Percentiles rank a stretch among this genome's conserved stretches.
Conservation (phyloP, 495 filamentous ascomycete species). For the Penicillium angulare region DNA sequence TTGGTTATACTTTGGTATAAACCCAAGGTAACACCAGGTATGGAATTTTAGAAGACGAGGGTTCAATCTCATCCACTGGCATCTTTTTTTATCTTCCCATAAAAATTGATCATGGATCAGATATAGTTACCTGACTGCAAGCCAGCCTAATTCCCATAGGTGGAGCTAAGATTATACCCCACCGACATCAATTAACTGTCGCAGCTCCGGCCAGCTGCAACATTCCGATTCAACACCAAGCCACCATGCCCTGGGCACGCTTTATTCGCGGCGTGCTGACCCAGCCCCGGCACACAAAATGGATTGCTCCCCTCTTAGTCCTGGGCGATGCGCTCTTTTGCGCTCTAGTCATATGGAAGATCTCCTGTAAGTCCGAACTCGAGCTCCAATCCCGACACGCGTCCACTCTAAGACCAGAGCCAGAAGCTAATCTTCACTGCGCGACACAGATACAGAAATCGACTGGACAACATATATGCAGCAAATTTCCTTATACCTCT, state of each 20-base stretch:
- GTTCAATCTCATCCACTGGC: no score
- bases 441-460: conserved; percentile 83
- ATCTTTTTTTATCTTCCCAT: no score
- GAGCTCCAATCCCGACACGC: conserved; percentile 2
- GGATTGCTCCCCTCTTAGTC: conserved; percentile 67
- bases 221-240: conserved; percentile 1
- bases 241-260: conserved; percentile 1
- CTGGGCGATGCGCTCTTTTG: conserved; percentile 73
- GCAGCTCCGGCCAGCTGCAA: conserved; percentile 16
- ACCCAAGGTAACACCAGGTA: no score
- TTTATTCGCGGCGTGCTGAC: conserved; percentile 30
- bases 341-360: conserved; percentile 72
- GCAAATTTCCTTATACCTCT: conserved; percentile 73
- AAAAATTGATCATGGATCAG: no score
- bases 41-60: no score
- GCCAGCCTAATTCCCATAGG: not conserved
- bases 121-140: no score
- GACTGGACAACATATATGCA: conserved; percentile 98
- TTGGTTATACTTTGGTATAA: no score
- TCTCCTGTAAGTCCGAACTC: conserved; percentile 67
- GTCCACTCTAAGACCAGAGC: conserved; percentile 14
- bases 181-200: no score
- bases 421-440: conserved; percentile 12
- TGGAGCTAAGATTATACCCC: not conserved
- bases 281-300: conserved; percentile 57